A percentile compares a stretch with the other conserved stretches of the same genome.
Conservation (phyloP, 768 basidiomycete species). For the Boletus bicolor region DNA sequence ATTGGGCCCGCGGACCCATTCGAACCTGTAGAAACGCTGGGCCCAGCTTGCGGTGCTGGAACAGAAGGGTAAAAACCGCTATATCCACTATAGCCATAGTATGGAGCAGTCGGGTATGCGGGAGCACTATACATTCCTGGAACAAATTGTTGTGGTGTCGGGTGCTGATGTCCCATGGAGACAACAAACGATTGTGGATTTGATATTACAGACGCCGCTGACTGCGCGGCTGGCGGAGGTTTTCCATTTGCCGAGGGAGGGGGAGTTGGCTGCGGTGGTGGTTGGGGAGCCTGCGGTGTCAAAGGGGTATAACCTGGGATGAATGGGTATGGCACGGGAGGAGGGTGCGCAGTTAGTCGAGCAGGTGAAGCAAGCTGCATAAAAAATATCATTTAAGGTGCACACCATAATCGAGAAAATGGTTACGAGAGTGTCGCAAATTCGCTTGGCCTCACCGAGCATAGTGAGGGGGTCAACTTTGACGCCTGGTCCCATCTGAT, state of each 20-base stretch:
- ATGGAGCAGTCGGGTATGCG: conserved; percentile 60
- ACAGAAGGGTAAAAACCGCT: conserved; percentile 32
- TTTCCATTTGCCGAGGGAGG: conserved; percentile 35
- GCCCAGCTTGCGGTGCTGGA: conserved; percentile 22
- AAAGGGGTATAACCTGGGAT: conserved; percentile 39
- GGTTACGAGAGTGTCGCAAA: conserved; percentile 72
- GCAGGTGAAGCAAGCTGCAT: conserved; percentile 70
- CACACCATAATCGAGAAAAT: neutral
- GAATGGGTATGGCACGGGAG: conserved; percentile 53
- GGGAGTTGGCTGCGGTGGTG: conserved; percentile 36
- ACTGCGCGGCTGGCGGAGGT: conserved; percentile 28
- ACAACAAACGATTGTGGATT: conserved; percentile 74
- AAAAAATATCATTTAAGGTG: conserved; percentile 12
- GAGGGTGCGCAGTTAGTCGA: conserved; percentile 62
- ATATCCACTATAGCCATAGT: conserved; percentile 54
- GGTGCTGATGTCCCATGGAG: conserved; percentile 55
- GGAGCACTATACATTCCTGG: conserved; percentile 31
- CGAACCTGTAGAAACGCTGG: conserved; percentile 26
- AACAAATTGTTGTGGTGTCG: conserved; percentile 44
- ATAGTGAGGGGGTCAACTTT: conserved; percentile 74
- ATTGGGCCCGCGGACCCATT: conserved; percentile 17
- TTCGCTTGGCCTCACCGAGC: conserved; percentile 72
- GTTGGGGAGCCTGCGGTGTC: conserved; percentile 27
- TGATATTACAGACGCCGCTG: conserved; percentile 53
- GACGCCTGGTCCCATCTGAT: conserved; percentile 64